phyloP scores from a whole-genome alignment of 495 filamentous ascomycete genomes.

The Xanthoparmelia taractica region DNA sequence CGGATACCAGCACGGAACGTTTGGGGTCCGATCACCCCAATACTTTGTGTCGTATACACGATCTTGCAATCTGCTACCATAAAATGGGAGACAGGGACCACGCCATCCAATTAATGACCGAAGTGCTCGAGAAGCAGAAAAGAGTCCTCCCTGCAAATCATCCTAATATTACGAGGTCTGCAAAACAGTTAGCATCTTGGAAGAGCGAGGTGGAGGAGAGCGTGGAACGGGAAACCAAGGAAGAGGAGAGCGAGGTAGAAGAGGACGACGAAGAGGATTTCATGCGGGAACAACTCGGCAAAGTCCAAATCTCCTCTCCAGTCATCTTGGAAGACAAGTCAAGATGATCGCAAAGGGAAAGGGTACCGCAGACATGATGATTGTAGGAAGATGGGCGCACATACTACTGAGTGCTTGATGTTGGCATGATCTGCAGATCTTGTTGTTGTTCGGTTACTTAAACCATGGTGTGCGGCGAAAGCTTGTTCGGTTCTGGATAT shows the following conservation, averaged over 20 bases:
- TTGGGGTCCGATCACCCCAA: not conserved
- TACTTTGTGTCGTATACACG: not conserved
- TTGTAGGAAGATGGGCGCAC: not conserved
- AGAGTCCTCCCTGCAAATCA: not conserved
- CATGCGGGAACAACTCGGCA: not conserved
- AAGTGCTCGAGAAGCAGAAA: not conserved
- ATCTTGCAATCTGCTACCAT: not conserved
- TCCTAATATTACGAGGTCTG: not conserved
- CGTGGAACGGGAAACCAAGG: not conserved
- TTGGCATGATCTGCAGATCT: not conserved
- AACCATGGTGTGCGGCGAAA: not conserved
- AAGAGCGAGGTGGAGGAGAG: not conserved
- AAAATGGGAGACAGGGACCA: not conserved
- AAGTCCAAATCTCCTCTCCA: not conserved
- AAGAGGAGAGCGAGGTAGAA: not conserved
- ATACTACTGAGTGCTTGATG: not conserved
- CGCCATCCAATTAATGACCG: slow-evolving; percentile 5
- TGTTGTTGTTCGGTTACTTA: not conserved
- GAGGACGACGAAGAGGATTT: not conserved
- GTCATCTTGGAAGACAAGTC: not conserved
- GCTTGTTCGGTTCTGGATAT: not conserved
- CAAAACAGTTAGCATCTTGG: not conserved
- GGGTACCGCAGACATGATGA: not conserved
- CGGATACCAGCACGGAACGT: not conserved
- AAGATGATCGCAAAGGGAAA: not conserved